Percentiles rank a stretch among this genome's conserved stretches.
Conservation (phyloP, 2,329 filamentous ascomycete genomes). For the Verticillium isaacii region DNA sequence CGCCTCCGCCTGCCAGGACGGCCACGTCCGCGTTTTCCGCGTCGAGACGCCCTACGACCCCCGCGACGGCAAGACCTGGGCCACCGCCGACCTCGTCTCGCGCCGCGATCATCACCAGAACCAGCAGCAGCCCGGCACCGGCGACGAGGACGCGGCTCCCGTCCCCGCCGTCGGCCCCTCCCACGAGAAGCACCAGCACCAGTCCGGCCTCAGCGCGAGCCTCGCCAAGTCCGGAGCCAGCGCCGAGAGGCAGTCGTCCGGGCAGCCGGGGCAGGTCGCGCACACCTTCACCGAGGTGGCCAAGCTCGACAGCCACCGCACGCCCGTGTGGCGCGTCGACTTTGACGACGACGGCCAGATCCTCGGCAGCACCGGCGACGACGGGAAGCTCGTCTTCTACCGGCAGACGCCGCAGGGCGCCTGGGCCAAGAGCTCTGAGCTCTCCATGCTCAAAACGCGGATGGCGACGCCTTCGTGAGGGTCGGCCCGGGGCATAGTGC, state of each 20-base stretch:
- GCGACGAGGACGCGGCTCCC: neutral
- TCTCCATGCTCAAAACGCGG: constrained; percentile 52
- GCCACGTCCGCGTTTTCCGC: constrained; percentile 83
- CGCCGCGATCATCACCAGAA: constrained; percentile 20
- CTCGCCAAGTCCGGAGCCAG: constrained; percentile 44
- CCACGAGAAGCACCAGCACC: constrained; percentile 24
- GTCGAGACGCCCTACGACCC: constrained; percentile 54
- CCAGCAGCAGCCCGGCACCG: constrained; percentile 4
- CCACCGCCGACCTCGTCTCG: constrained; percentile 34
- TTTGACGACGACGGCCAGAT: constrained; percentile 70
- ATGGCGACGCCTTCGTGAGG: constrained; percentile 39
- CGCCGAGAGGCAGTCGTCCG: constrained; percentile 47
- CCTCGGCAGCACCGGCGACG: constrained; percentile 71
- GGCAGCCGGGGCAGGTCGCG: constrained; percentile 59
- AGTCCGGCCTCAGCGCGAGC: constrained; percentile 47
- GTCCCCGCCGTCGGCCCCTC: constrained; percentile 4
- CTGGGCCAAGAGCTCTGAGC: constrained; percentile 57
- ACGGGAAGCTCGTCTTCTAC: constrained; percentile 62
- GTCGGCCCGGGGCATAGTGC: neutral
- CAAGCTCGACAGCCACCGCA: constrained; percentile 61
- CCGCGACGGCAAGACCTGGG: constrained; percentile 46
- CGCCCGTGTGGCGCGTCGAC: constrained; percentile 70
- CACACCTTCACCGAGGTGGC: constrained; percentile 62
- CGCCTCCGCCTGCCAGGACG: constrained; percentile 90
- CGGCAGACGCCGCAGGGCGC: constrained; percentile 52